phyloP scores from a whole-genome alignment of 345 rosid species.

The Lumnitzera racemosa region DNA sequence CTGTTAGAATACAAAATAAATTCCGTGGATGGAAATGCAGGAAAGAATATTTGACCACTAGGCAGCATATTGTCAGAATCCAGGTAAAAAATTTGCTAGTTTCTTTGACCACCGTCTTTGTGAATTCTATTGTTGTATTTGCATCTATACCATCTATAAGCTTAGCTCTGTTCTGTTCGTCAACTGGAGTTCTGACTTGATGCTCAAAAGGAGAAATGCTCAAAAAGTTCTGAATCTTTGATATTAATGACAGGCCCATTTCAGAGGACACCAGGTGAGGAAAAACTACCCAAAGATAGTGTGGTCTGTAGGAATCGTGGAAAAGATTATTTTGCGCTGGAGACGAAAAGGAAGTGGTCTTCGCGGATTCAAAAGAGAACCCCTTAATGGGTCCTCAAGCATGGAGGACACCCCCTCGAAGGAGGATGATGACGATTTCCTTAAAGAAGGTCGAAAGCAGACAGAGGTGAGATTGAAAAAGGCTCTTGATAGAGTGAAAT shows the following conservation, averaged over 20 bases:
- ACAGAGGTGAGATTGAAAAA: constrained; percentile 75
- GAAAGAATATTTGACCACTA: constrained; percentile 63
- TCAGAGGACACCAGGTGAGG: constrained; percentile 90
- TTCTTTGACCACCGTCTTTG: not conserved
- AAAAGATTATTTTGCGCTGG: constrained; percentile 92
- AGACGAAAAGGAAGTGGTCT: constrained; percentile 83
- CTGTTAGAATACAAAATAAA: constrained; percentile 76
- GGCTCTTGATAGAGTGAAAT: constrained; percentile 82
- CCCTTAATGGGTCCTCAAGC: constrained; percentile 31
- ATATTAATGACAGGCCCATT: constrained; percentile 59
- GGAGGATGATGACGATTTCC: constrained; percentile 77
- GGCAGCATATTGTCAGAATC: constrained; percentile 75
- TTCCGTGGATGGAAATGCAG: constrained; percentile 88
- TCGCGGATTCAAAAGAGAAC: constrained; percentile 75
- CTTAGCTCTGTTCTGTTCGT: not conserved
- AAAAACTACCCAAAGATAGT: constrained; percentile 64
- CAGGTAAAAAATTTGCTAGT: constrained; percentile 39
- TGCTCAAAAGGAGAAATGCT: not conserved
- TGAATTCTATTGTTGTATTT: not conserved
- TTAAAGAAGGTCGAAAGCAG: constrained; percentile 81
- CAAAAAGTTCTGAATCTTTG: constrained; percentile 1
- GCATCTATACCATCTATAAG: not conserved
- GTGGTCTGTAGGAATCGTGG: constrained; percentile 94
- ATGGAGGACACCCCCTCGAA: constrained; percentile 29
- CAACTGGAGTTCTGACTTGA: not conserved